Percentiles rank a stretch among this genome's conserved stretches.
These are phyloP conservation scores for Microsporum ferrugineum DNA, from an alignment of 2,329 filamentous ascomycete genomes.

Conservation along the genomic window DNA sequence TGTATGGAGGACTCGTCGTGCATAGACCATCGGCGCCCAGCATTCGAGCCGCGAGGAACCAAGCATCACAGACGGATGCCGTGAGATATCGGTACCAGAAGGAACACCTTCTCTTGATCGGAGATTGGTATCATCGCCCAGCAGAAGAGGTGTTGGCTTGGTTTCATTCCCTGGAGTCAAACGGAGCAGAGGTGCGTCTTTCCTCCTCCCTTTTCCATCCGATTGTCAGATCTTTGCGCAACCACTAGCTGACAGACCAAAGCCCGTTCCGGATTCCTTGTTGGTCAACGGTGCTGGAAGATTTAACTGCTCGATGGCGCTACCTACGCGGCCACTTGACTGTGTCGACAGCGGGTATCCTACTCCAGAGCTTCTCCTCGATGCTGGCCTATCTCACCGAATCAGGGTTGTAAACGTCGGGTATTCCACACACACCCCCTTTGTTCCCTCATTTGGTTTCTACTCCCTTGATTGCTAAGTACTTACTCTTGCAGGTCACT, in stretches of 20 bases:
- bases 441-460: too few relatives aligned
- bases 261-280: constrained; percentile 41
- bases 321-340: constrained; percentile 36
- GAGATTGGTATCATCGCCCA: constrained; percentile 41
- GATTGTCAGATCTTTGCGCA: not conserved
- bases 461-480: not conserved
- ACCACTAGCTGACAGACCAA: not conserved
- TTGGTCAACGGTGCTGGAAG: constrained; percentile 38
- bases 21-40: constrained; percentile 27
- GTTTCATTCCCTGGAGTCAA: constrained; percentile 35
- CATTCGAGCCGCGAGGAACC: constrained; percentile 13
- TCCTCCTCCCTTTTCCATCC: not conserved
- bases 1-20: constrained; percentile 40
- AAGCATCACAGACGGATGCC: constrained; percentile 11
- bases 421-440: constrained; percentile 15
- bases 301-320: constrained; percentile 38
- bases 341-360: constrained; percentile 25
- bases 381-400: constrained; percentile 22
- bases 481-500: constrained; percentile 23
- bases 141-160: constrained; percentile 33
- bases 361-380: constrained; percentile 19
- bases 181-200: constrained; percentile 33
- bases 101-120: constrained; percentile 38
- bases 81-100: constrained; percentile 23
- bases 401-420: constrained; percentile 37